phyloP scores from a whole-genome alignment of 129 eudicot species.

The Centrapalus pauciflorus region DNA sequence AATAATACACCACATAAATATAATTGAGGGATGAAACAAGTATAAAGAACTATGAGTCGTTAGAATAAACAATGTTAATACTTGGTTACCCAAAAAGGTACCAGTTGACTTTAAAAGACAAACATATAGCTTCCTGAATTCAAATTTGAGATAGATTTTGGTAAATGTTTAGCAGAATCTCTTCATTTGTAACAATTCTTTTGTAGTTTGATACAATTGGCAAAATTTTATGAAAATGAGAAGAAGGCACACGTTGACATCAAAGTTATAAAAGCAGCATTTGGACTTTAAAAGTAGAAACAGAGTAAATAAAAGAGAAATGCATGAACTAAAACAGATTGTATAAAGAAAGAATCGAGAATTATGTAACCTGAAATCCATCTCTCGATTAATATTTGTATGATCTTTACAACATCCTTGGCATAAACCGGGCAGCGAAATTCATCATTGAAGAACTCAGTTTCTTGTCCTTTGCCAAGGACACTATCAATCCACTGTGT shows the following conservation, averaged over 20 bases:
- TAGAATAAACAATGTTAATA: no score
- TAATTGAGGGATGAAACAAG: no score
- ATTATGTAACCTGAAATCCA: conserved; percentile 76
- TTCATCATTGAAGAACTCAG: conserved; percentile 71
- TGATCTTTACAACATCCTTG: conserved; percentile 69
- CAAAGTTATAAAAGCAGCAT: neutral
- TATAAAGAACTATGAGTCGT: no score
- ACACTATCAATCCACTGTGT: conserved; percentile 87
- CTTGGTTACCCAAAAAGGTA: no score
- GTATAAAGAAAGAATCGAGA: neutral
- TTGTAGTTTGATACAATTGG: neutral
- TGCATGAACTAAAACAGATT: neutral
- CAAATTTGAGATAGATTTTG: neutral
- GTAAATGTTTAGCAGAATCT: neutral
- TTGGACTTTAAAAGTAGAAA: conserved; percentile 14
- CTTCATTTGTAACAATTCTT: neutral
- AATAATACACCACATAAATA: no score
- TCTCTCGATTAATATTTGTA: conserved; percentile 37
- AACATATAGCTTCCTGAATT: neutral
- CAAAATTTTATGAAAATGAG: neutral
- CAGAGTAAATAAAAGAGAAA: neutral
- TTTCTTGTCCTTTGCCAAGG: conserved; percentile 64
- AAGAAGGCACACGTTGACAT: neutral
- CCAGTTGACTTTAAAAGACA: neutral
- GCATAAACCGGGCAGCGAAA: conserved; percentile 77